Conservation (phyloP, 2,329 filamentous ascomycete genomes). For the Colletotrichum brevisporum region DNA sequence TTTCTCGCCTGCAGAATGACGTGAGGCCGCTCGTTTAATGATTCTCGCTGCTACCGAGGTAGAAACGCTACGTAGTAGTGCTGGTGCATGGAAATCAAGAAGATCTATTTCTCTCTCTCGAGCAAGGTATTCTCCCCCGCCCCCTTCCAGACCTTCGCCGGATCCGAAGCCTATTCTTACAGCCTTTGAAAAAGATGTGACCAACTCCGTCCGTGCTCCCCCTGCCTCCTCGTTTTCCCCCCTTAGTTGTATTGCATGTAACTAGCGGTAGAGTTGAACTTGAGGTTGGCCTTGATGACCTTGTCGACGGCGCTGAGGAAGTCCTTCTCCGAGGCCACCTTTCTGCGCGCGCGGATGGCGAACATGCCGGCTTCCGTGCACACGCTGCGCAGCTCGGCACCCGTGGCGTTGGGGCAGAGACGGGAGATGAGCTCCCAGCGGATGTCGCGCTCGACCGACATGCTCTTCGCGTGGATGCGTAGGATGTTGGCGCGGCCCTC, state of each 20-base stretch:
- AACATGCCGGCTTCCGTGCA: slow-evolving; percentile 99
- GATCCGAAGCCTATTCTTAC: slow-evolving; percentile 44
- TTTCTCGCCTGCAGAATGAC: no score
- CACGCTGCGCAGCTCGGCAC: slow-evolving; percentile 94
- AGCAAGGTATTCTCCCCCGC: slow-evolving; percentile 31
- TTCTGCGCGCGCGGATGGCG: slow-evolving; percentile 92
- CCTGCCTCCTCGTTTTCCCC: slow-evolving; percentile 4
- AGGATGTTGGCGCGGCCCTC: slow-evolving; percentile 98
- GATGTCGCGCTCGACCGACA: slow-evolving; percentile 99
- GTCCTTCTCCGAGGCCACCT: slow-evolving; percentile 99
- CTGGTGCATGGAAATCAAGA: slow-evolving; percentile 29
- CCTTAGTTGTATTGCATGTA: slow-evolving; percentile 99
- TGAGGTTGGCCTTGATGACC: slow-evolving; percentile 98
- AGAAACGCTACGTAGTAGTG: neutral
- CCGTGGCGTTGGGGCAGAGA: slow-evolving; percentile 96
- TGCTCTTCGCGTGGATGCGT: slow-evolving; percentile 98
- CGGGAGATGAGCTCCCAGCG: slow-evolving; percentile 98
- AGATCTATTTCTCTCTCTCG: slow-evolving; percentile 40
- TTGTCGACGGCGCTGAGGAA: slow-evolving; percentile 98
- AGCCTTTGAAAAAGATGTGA: slow-evolving; percentile 39
- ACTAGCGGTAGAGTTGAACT: slow-evolving; percentile 98
- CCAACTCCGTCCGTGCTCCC: slow-evolving; percentile 20
- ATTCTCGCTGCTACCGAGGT: no score
- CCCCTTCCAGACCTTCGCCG: slow-evolving; percentile 37
- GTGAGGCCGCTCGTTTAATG: no score